phyloP scores from a whole-genome alignment of 148 eudicot genomes.

The Rhododendron ovatum region DNA sequence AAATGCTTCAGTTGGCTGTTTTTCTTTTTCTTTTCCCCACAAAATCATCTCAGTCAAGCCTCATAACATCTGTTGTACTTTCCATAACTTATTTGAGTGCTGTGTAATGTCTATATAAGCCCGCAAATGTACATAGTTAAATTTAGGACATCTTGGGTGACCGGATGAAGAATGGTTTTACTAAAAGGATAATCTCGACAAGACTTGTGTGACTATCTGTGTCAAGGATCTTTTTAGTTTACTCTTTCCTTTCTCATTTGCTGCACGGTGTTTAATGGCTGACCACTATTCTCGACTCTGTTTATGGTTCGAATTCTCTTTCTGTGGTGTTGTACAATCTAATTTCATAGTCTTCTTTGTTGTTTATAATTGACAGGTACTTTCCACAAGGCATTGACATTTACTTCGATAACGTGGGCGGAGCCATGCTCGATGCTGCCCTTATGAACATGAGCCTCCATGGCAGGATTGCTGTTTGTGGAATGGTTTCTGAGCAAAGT shows the following conservation, averaged over 20 bases:
- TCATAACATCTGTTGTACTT: background rate
- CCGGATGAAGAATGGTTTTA: background rate
- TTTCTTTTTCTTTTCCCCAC: background rate
- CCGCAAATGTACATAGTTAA: background rate
- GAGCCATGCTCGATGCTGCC: constrained; percentile 84
- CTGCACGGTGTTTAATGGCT: background rate
- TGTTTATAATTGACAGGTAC: constrained; percentile 31
- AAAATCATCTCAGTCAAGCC: background rate
- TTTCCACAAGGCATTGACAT: constrained; percentile 84
- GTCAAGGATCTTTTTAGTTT: background rate
- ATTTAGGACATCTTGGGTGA: background rate
- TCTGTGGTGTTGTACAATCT: background rate
- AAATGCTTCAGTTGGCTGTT: background rate
- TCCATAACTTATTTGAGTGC: background rate
- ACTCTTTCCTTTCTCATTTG: background rate
- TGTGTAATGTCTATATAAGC: background rate
- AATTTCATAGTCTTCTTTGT: background rate
- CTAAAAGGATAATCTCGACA: background rate
- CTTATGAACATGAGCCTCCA: constrained; percentile 72
- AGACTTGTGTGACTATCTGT: constrained; percentile 1
- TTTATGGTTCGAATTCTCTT: background rate
- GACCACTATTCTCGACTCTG: background rate
- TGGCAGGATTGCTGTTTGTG: constrained; percentile 78
- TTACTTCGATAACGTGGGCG: constrained; percentile 90
- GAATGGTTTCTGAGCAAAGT: constrained; percentile 70